phyloP scores from a whole-genome alignment of 2,329 filamentous ascomycete species.

The Davidsoniella australis region DNA sequence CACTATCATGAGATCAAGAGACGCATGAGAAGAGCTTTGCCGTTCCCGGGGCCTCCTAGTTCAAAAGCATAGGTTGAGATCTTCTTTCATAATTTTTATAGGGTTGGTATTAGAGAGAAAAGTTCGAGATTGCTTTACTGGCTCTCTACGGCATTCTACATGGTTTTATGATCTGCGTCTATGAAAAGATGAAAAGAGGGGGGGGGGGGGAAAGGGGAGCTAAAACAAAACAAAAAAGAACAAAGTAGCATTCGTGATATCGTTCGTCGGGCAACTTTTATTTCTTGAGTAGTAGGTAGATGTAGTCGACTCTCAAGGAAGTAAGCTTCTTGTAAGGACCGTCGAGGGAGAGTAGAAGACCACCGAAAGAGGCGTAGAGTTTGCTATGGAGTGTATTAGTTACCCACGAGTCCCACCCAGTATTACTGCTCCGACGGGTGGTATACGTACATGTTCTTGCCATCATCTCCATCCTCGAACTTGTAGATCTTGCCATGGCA shows the following conservation, averaged over 20 bases:
- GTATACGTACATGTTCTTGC: constrained; percentile 63
- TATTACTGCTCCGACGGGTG: neutral
- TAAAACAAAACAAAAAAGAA: neutral
- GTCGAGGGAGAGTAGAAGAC: constrained; percentile 74
- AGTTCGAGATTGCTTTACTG: no score
- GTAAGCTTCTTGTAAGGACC: constrained; percentile 94
- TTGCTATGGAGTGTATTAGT: constrained; percentile 39
- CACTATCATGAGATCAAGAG: constrained; percentile 59
- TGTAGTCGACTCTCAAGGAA: constrained; percentile 76
- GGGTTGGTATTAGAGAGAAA: neutral
- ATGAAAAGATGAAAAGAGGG: neutral
- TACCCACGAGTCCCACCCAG: neutral
- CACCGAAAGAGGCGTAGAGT: constrained; percentile 86
- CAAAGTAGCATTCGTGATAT: neutral
- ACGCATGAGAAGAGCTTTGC: constrained; percentile 60
- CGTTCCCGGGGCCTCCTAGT: constrained; percentile 46
- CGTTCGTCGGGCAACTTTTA: constrained; percentile 2
- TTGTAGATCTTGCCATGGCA: constrained; percentile 80
- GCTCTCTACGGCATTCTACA: no score
- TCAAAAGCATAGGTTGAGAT: constrained; percentile 2
- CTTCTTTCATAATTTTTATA: constrained; percentile 6
- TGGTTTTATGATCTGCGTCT: constrained; percentile 1
- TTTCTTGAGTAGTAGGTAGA: constrained; percentile 91
- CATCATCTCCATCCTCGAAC: constrained; percentile 64
- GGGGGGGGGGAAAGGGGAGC: no score